Evolutionary conservation across 2,329 filamentous ascomycete species (phyloP), one percentile per base, ranked within the genome.

Genomic region (Fonsecaea monophora): DNA sequence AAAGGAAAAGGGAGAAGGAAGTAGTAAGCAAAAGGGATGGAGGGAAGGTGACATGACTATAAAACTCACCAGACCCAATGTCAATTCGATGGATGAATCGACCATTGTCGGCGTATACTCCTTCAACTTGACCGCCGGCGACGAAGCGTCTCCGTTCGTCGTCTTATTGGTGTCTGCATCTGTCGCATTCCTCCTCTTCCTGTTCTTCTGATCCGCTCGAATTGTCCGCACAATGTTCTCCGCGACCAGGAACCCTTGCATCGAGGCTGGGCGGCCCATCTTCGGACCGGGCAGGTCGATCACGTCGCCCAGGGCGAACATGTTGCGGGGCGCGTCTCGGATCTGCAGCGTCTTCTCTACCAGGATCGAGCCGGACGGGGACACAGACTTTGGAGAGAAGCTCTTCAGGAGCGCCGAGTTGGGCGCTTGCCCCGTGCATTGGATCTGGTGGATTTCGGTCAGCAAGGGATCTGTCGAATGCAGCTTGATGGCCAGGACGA

Each of bases 251-350:
- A 79, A 77, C 2, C 83, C 85, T 72, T 90, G 88, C 10, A 80
- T 78, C 53, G 80, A 79, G 0, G 85, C 86, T 0, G 86, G 82
- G 9, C 87, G 80, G 0, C 83, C 85, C 73, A 88, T 88, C 5
- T 82, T 83, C n/a, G 66, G 69, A 0, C 81, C 80, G 0, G 82
- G 82, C 4, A 75, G 76, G 32, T 85, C 84, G 3, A 86, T 83
- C 4, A 91, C 85, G 68, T 90, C 88, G 18, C 89, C 89, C n/a
- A 86, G 83, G 1, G 84, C 85, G 71, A 87, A 90, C 1, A 90
- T 79, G 67, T 87, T 82, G 1, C 82, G 79, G 32, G 68, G 65
- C 1, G 80, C 75, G 70, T 86, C 83, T 7, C 76, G 73, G 13
- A 90, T 78, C 68, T 90, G 87, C 37, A 90, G 78, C 0, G 84